phyloP scores from a whole-genome alignment of 495 filamentous ascomycete species.

The Daldinia decipiens region DNA sequence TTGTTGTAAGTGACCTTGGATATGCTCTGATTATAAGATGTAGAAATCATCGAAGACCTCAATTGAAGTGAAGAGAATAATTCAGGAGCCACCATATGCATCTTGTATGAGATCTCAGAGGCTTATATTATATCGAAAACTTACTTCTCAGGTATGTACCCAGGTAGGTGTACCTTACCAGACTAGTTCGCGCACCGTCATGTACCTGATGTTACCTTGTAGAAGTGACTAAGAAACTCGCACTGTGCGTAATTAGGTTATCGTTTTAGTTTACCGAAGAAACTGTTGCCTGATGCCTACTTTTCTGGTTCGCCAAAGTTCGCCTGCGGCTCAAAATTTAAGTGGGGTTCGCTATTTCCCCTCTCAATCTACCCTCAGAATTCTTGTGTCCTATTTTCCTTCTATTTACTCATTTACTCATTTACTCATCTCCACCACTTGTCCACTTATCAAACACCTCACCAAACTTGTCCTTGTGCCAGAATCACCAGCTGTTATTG shows the following conservation, averaged over 20 bases:
- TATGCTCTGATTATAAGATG: neutral
- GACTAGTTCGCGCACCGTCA: too few relatives aligned
- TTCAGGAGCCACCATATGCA: neutral
- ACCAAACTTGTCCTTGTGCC: neutral
- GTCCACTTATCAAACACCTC: neutral
- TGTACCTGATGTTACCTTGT: too few relatives aligned
- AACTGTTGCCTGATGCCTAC: neutral
- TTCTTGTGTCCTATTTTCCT: neutral
- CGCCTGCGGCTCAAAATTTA: neutral
- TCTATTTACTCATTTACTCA: neutral
- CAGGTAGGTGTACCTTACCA: too few relatives aligned
- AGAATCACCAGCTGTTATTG: neutral
- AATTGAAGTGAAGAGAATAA: neutral
- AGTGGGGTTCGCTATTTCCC: neutral
- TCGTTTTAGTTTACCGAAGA: conserved; percentile 2
- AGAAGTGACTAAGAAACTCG: neutral
- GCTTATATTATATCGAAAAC: too few relatives aligned
- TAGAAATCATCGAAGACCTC: neutral
- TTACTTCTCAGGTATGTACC: too few relatives aligned
- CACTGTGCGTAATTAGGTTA: too few relatives aligned
- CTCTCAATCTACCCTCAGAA: neutral
- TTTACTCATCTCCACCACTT: neutral
- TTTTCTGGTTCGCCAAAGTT: neutral
- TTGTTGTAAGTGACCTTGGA: neutral
- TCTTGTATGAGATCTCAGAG: too few relatives aligned